Conservation (phyloP, 768 basidiomycete species). For the Phylloporus scabripes region DNA sequence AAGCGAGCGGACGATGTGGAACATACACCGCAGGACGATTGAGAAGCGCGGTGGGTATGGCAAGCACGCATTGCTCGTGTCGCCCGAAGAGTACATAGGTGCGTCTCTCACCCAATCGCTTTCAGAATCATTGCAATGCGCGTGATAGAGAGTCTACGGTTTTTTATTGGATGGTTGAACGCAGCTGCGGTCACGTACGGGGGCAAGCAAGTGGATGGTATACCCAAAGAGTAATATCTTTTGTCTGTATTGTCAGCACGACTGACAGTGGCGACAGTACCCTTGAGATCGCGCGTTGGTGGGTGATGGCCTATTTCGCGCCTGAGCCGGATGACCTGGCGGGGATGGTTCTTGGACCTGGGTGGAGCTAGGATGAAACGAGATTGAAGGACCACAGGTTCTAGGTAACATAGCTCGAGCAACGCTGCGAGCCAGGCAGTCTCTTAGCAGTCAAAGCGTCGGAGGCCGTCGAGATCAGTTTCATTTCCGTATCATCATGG, state of each 20-base stretch:
- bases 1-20: neutral
- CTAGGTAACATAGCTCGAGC: no score
- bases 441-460: no score
- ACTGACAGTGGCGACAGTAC: neutral
- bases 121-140: neutral
- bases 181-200: conserved; percentile 9
- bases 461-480: no score
- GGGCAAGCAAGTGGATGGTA: conserved; percentile 11
- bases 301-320: neutral
- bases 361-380: neutral
- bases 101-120: neutral
- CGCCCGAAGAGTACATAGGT: no score
- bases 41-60: conserved; percentile 14
- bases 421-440: no score
- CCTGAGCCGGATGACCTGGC: neutral
- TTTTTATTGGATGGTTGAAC: conserved; percentile 11
- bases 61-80: neutral
- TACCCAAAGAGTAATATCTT: neutral
- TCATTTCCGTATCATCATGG: no score
- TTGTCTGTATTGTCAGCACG: neutral
- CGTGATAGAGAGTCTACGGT: neutral
- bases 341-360: neutral
- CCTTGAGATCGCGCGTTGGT: neutral
- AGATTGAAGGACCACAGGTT: no score
- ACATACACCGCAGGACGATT: neutral